Percentiles rank a stretch among this genome's conserved stretches.
Conservation (phyloP, 495 filamentous ascomycete species). For the Hyaloscypha hepaticicola region DNA sequence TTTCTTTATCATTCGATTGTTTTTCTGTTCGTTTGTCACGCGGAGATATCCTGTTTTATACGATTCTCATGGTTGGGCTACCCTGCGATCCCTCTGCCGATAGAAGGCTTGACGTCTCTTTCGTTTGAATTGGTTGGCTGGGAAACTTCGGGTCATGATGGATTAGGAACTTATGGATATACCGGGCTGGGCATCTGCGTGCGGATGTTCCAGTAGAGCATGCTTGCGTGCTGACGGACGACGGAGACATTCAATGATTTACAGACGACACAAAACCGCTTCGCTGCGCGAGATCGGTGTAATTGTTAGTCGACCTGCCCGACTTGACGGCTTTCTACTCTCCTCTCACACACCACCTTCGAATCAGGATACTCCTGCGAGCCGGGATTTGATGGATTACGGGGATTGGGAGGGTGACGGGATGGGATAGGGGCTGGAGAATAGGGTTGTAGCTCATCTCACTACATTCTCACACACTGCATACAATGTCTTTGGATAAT, state of each 20-base stretch:
- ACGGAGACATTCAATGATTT: constrained; percentile 8
- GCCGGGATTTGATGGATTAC: constrained; percentile 21
- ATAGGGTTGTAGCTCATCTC: constrained; percentile 33
- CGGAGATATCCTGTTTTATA: constrained; percentile 23
- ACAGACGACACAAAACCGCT: constrained; percentile 24
- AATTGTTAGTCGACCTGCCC: constrained; percentile 29
- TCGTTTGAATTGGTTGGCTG: constrained; percentile 19
- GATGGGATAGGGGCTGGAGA: constrained; percentile 5
- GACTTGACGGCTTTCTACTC: constrained; percentile 2
- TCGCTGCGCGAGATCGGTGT: constrained; percentile 23
- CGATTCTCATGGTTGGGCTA: constrained; percentile 19
- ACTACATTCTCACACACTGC: constrained; percentile 30
- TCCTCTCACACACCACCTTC: constrained; percentile 22
- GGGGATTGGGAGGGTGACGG: not conserved
- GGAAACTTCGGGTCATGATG: constrained; percentile 17
- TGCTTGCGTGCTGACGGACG: constrained; percentile 32
- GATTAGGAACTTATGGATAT: constrained; percentile 21
- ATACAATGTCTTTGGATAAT: constrained; percentile 11
- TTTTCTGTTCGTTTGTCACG: constrained; percentile 30
- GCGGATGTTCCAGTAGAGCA: constrained; percentile 27
- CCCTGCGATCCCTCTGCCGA: constrained; percentile 18
- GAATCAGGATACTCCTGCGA: constrained; percentile 22
- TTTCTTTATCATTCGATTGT: constrained; percentile 28
- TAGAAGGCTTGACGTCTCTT: constrained; percentile 33
- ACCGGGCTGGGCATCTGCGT: constrained; percentile 30